These are phyloP conservation scores for Emericellopsis cladophorae DNA, from an alignment of 2,329 filamentous ascomycete genomes.

Conservation along the genomic window DNA sequence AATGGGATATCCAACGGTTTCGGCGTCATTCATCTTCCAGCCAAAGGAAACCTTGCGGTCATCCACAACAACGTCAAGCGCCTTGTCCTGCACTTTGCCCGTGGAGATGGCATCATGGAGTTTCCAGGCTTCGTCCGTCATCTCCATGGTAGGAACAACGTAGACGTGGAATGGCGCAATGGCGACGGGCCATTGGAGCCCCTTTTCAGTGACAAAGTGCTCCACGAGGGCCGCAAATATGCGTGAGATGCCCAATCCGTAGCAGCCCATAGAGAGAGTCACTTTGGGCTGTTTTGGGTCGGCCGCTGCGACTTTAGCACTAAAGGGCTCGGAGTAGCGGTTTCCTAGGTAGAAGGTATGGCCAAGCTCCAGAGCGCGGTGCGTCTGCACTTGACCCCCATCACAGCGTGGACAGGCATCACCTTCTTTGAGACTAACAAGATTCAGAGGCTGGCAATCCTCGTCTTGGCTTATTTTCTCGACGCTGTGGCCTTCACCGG, in stretches of 20 bases:
- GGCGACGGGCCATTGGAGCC: conserved; percentile 75
- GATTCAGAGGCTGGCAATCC: conserved; percentile 28
- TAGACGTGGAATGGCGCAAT: conserved; percentile 77
- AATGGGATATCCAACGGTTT: conserved; percentile 78
- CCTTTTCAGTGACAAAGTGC: conserved; percentile 55
- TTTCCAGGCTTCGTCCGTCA: conserved; percentile 32
- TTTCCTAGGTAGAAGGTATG: conserved; percentile 93
- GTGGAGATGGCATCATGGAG: conserved; percentile 50
- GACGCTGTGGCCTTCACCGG: neutral
- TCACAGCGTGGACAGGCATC: conserved; percentile 64
- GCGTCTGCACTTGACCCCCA: conserved; percentile 46
- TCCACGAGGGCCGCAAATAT: conserved; percentile 81
- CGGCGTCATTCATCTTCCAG: conserved; percentile 86
- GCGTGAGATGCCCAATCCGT: conserved; percentile 86
- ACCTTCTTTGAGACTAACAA: conserved; percentile 53
- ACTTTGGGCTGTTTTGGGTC: conserved; percentile 19
- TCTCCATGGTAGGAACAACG: conserved; percentile 41
- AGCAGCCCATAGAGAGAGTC: conserved; percentile 85
- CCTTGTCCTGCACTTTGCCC: conserved; percentile 4
- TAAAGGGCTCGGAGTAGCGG: conserved; percentile 68
- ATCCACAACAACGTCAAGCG: conserved; percentile 58
- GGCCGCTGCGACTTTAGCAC: conserved; percentile 40
- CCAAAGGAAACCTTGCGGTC: conserved; percentile 56
- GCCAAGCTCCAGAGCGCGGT: conserved; percentile 75
- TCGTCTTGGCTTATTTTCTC: conserved; percentile 1